phyloP scores from a whole-genome alignment of 192 early-diverging fungal genomes.

The Lobulomyces angularis region DNA sequence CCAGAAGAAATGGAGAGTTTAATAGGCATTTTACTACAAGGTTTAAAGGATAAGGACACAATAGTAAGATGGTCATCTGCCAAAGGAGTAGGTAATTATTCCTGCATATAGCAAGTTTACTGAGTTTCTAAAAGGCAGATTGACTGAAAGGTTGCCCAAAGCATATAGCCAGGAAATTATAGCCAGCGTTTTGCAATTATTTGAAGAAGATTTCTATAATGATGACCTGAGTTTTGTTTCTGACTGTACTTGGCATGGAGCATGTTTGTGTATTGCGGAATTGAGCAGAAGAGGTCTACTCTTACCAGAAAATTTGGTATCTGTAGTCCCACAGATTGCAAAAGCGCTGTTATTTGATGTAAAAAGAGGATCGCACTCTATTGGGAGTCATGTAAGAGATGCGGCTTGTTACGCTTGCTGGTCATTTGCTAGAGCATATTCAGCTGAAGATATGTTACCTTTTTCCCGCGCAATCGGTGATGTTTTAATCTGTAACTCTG shows the following conservation, averaged over 20 bases:
- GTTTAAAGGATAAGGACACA: slow-evolving; percentile 78
- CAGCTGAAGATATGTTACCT: slow-evolving; percentile 50
- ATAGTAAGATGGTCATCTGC: slow-evolving; percentile 96
- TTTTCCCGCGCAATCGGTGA: slow-evolving; percentile 56
- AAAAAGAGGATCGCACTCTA: slow-evolving; percentile 74
- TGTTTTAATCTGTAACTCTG: slow-evolving; percentile 62
- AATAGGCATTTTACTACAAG: slow-evolving; percentile 70
- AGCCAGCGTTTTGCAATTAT: slow-evolving; percentile 58
- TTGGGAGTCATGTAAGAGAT: slow-evolving; percentile 89
- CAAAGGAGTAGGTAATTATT: slow-evolving; percentile 94
- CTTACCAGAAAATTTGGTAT: slow-evolving; percentile 51
- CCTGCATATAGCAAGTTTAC: no score
- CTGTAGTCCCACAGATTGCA: slow-evolving; percentile 67
- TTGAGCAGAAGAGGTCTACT: slow-evolving; percentile 76
- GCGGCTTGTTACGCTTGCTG: slow-evolving; percentile 95
- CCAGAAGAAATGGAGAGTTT: slow-evolving; percentile 73
- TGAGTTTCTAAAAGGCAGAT: no score
- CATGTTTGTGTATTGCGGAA: slow-evolving; percentile 82
- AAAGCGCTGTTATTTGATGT: slow-evolving; percentile 79
- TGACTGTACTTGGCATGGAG: slow-evolving; percentile 91
- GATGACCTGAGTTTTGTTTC: slow-evolving; percentile 50
- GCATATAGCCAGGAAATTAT: slow-evolving; percentile 77
- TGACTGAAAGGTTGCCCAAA: slow-evolving; percentile 65
- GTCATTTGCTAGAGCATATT: slow-evolving; percentile 90
- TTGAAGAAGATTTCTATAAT: slow-evolving; percentile 65